Conservation (phyloP, 1,139 yeast genomes). For the Blastobotrys illinoisensis region DNA sequence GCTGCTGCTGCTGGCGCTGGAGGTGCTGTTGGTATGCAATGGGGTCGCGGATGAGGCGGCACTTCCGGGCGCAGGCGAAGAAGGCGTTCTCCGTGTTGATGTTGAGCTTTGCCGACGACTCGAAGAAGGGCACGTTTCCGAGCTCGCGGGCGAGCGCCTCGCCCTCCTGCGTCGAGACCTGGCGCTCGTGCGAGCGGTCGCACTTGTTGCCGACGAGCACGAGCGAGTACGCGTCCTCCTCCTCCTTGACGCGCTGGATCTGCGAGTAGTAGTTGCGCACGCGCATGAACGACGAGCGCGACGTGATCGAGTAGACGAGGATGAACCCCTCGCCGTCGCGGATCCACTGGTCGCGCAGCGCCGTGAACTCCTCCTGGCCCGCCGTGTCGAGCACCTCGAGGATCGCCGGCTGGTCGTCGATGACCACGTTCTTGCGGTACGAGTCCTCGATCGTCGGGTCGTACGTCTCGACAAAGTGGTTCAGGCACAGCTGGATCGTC, state of each 20-base stretch:
- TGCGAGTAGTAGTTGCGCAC: conserved; percentile 79
- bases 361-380: conserved; percentile 95
- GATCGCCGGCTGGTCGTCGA: conserved; percentile 88
- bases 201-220: conserved; percentile 40
- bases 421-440: conserved; percentile 83
- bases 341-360: conserved; percentile 91
- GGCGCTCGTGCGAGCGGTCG: conserved; percentile 72
- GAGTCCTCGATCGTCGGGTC: conserved; percentile 98
- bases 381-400: conserved; percentile 95
- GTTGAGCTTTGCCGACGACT: conserved; percentile 88
- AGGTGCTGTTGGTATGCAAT: conserved; percentile 12
- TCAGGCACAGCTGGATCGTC: conserved; percentile 58
- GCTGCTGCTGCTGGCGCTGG: conserved; percentile 10
- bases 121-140: conserved; percentile 81
- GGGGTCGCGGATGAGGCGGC: conserved; percentile 37
- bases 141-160: conserved; percentile 57
- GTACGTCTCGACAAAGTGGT: conserved; percentile 91
- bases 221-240: conserved; percentile 34
- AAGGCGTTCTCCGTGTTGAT: conserved; percentile 90
- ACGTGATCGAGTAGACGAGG: conserved; percentile 85
- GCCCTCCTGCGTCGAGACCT: conserved; percentile 78
- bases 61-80: conserved; percentile 81
- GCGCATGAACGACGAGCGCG: conserved; percentile 77
- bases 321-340: conserved; percentile 90
- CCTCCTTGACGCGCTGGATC: conserved; percentile 86